Evolutionary conservation across 176 grass and related monocot species (phyloP), one percentile per base, ranked within the genome.

Genomic region (Juncus inflexus): DNA sequence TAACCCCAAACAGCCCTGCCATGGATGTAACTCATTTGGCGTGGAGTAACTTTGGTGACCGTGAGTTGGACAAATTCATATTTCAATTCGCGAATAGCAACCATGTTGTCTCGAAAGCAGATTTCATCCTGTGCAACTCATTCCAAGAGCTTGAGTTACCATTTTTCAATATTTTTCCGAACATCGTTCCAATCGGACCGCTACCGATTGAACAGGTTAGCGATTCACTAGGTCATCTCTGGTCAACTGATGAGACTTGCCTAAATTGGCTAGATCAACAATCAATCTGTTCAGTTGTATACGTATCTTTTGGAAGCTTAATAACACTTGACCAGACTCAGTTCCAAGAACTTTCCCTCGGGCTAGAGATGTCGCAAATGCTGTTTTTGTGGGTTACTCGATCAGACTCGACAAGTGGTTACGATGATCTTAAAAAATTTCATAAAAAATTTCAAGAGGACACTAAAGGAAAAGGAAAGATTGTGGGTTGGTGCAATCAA

Each of bases 341-440:
- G 55, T 65, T 95, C 56, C 72, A 83, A 9, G 90, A 89, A 73
- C 82, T 95, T 8, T 81, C 82, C 0, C 39, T 85, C 12, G 85
- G 81, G 54, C 76, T 95, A 10, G 61, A 55, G 60, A 67, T 75
- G 49, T 56, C 64, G 0, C 60, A 62, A 35, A 50, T 52, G 10
- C 79, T 78, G 11, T 95, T 95, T 60, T 35, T 95, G 35, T 89
- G 85, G 82, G 85, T 86, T 2, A 74, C 84, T 56, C 55, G 90
- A 40, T 64, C 77, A 4, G 87, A 86, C 51, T 76, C 77, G n/a
- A 43, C 64, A 14, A 15, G 12, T 5, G 79, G 39, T 0, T 35
- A 38, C 8, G n/a, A 9, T 6, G 9, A 80, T 35, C 62, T 80
- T 2, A 61, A 74, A 3, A 67, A 28, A 41, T 14, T 95, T 80